Evolutionary conservation across 148 eudicot species (phyloP), one percentile per base, ranked within the genome.

Genomic region (Dysphania ambrosioides): DNA sequence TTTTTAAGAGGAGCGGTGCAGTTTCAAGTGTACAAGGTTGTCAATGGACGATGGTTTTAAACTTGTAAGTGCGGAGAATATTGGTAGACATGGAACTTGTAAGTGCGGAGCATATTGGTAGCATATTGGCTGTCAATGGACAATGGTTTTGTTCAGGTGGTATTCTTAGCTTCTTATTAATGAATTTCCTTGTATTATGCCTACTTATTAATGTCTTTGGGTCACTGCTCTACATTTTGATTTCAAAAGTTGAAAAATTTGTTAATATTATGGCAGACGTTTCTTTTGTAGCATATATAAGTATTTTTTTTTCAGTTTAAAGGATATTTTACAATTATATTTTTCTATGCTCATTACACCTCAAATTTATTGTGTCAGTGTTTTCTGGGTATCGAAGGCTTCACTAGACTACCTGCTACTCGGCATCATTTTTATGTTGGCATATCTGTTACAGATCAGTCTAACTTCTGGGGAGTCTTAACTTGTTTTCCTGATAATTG

Each of bases 321-420:
- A 36, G 21, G 55, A 53, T 3, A 0, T 34, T 8, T 31, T 31
- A 7, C 5, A 35, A 7, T 13, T n/a, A 5, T 34, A 6, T 16
- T 21, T 49, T 47, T 12, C 36, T 24, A 15, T 66, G 3, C 29
- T 35, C 24, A 11, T 65, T 38, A 11, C 44, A 18, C 24, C n/a
- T 57, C 24, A 41, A 5, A 23, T 76, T 36, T 27, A 16, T 59
- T 67, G 11, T 53, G 16, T 19, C 67, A 76, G 47, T 30, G 56
- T 32, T 41, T 47, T 65, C 34, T 58, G 78, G 73, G 47, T 76
- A 42, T 51, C 57, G 78, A 40, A 68, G 66, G 49, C 70, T 66
- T 57, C 27, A 27, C 27, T 57, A 40, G 34, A 58, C 30, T 8
- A 56, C n/a, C n/a, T n/a, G n/a, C 40, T 0, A 8, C 27, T 35